Percentiles rank a stretch among this genome's conserved stretches.
phyloP scores from a whole-genome alignment of 2,329 filamentous ascomycete genomes.

The Samsoniella hepiali region DNA sequence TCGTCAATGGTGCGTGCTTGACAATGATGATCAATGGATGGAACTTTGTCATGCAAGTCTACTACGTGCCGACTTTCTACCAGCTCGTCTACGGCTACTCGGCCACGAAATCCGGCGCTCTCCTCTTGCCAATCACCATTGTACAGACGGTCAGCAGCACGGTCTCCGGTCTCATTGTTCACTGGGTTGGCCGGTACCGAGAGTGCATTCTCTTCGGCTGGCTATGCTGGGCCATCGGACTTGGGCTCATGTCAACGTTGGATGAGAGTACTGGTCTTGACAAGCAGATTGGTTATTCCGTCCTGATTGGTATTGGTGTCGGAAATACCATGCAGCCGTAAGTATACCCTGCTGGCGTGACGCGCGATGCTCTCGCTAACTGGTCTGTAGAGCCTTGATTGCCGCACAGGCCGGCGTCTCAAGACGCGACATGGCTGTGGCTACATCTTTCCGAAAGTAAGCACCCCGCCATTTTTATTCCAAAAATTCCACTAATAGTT shows the following conservation, averaged over 20 bases:
- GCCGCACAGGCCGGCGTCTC: conserved; percentile 56
- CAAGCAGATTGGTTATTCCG: conserved; percentile 53
- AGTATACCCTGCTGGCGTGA: conserved; percentile 20
- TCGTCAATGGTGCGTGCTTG: conserved; percentile 53
- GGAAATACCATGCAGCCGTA: conserved; percentile 51
- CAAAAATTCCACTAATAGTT: not conserved
- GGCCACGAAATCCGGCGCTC: conserved; percentile 39
- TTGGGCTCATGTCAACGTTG: conserved; percentile 51
- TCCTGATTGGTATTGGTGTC: conserved; percentile 50
- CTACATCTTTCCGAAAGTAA: conserved; percentile 43
- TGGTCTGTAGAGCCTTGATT: conserved; percentile 39
- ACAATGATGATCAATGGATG: conserved; percentile 58
- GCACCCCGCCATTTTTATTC: conserved; percentile 11
- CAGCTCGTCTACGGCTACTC: conserved; percentile 44
- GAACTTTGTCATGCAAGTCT: conserved; percentile 57
- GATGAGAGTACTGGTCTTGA: conserved; percentile 45
- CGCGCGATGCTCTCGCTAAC: conserved; percentile 7
- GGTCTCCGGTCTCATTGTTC: conserved; percentile 49
- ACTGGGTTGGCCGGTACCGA: conserved; percentile 50
- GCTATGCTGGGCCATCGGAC: conserved; percentile 49
- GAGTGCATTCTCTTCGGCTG: conserved; percentile 54
- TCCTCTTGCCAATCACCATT: conserved; percentile 43
- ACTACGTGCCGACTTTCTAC: conserved; percentile 46
- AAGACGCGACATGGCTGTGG: conserved; percentile 42
- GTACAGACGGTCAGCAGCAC: conserved; percentile 46